Percentiles rank a stretch among this genome's conserved stretches.
These are phyloP conservation scores for Pelargonium nanum DNA, from an alignment of 345 rosid species.

Conservation along the genomic window DNA sequence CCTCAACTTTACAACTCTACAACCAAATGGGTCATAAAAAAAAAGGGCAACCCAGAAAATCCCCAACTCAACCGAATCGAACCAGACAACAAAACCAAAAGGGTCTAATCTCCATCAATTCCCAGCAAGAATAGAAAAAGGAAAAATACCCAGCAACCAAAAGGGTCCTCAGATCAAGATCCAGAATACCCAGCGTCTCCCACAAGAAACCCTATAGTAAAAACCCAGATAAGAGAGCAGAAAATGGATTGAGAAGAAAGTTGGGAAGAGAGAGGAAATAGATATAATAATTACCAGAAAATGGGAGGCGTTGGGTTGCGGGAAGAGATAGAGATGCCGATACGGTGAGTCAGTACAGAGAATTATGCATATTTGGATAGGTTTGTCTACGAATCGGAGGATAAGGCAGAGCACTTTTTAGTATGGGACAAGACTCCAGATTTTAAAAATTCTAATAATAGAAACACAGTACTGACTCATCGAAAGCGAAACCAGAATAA, in stretches of 20 bases:
- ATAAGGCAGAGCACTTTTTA: background rate
- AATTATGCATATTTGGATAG: background rate
- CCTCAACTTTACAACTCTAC: background rate
- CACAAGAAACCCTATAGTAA: background rate
- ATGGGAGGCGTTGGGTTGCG: conserved; percentile 10
- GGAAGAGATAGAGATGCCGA: conserved; percentile 12
- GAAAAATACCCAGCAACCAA: no score
- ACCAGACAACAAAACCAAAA: background rate
- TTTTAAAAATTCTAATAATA: background rate
- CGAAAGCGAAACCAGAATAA: no score
- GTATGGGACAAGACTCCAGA: no score
- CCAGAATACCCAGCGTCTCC: background rate
- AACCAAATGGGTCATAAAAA: background rate
- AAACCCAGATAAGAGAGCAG: background rate
- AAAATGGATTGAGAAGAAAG: background rate
- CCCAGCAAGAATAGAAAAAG: background rate
- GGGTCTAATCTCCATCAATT: no score
- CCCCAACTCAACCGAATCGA: background rate
- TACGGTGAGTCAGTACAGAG: conserved; percentile 5
- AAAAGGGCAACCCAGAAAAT: background rate
- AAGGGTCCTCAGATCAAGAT: background rate
- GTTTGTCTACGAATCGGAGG: background rate
- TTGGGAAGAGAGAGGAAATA: background rate
- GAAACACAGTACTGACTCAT: background rate
- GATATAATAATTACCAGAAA: background rate